Base-by-base conservation (phyloP, 2,329 filamentous ascomycete genomes). In the Huntiella omanensis region DNA sequence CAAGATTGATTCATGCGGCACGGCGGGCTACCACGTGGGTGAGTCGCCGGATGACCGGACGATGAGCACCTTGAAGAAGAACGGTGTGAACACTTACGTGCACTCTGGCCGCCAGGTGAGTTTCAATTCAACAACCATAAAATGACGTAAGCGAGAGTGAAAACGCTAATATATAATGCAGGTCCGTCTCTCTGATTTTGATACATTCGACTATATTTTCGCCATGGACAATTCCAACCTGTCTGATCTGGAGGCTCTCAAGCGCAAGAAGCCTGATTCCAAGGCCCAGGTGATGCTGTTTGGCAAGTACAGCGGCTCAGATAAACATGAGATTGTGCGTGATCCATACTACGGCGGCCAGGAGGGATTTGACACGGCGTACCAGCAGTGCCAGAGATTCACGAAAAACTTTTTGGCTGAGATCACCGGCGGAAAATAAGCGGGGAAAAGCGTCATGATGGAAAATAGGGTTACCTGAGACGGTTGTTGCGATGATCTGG, bases 261-360 rank as follows among this genome's bases (percentile, higher is more conserved):
- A 74, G 52, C 64, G 68, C 49, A 67, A 73, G 53, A 73, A 71
- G 53, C 65, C 69, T n/a, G 67, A 71, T 33, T 60, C 67, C 32
- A 74, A 72, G 58, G 76, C 75, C 3, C 69, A 73, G 57, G 74
- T 93, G 45, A 79, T 83, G 69, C 64, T 96, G 42, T 96, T 91
- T 64, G 91, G 91, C 32, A 81, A 87, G 56, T 77, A 68, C 55
- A 86, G 83, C 56, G 82, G 81, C 3, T 73, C 66, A 33, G 72
- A 58, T 57, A 73, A 63, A 54, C 68, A 71, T 15, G 83, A 94
- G 64, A 71, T 83, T 41, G 77, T 95, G 6, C 67, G 73, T 49
- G 91, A 96, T 60, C 91, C 91, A 11, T 98, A 96, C 64, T 96
- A 96, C 60, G 86, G 84, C n/a, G 85, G 75, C 10, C 64, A 68